A percentile compares a stretch with the other conserved stretches of the same genome.
Conservation (phyloP, 2,329 filamentous ascomycete genomes). For the Cercospora nicotianae region DNA sequence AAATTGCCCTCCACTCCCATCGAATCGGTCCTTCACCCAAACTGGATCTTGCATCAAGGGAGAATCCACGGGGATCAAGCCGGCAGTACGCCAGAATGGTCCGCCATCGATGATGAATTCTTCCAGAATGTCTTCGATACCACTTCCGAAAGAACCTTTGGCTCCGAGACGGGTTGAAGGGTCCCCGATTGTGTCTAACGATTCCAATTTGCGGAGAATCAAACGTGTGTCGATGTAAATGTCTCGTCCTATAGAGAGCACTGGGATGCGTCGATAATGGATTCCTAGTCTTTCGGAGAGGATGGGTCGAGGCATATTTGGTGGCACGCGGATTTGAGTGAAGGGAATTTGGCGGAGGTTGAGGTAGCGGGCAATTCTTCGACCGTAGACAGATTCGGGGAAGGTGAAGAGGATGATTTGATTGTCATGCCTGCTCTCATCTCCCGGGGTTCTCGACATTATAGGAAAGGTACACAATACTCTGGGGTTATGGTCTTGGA, state of each 20-base stretch:
- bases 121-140: slow-evolving; percentile 24
- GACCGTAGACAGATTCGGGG: slow-evolving; percentile 25
- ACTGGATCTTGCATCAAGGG: slow-evolving; percentile 20
- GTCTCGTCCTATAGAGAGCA: slow-evolving; percentile 29
- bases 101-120: slow-evolving; percentile 25
- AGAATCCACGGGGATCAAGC: slow-evolving; percentile 18
- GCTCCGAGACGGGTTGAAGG: slow-evolving; percentile 17
- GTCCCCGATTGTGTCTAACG: slow-evolving; percentile 14
- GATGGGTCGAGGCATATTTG: slow-evolving; percentile 24
- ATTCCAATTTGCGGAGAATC: slow-evolving; percentile 24
- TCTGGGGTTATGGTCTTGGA: background rate
- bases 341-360: slow-evolving; percentile 22
- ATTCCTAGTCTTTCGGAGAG: slow-evolving; percentile 24
- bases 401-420: slow-evolving; percentile 28
- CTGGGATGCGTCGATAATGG: slow-evolving; percentile 28
- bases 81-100: slow-evolving; percentile 22
- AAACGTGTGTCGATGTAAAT: slow-evolving; percentile 30
- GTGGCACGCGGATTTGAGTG: slow-evolving; percentile 25
- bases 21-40: slow-evolving; percentile 25
- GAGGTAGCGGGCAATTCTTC: slow-evolving; percentile 23
- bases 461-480: background rate
- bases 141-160: slow-evolving; percentile 16
- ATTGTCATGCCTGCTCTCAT: background rate
- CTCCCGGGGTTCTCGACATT: background rate
- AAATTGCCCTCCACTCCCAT: slow-evolving; percentile 22